A percentile compares a stretch with the other conserved stretches of the same genome.
These are phyloP conservation scores for Solanum hybrid DNA, from an alignment of 305 asterid genomes.

Conservation along the genomic window DNA sequence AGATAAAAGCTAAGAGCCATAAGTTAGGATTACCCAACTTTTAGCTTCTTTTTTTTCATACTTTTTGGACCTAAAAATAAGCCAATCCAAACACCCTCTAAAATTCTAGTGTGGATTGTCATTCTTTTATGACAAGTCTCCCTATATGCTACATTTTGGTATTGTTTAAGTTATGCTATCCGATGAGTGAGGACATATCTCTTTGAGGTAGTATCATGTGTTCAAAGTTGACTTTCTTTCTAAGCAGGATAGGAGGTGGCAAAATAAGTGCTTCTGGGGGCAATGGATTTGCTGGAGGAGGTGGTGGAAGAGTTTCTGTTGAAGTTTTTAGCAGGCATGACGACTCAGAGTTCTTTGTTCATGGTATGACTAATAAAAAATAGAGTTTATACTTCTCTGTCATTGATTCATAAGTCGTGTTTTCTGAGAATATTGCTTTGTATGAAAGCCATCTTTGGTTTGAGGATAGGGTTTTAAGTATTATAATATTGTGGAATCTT, in stretches of 20 bases:
- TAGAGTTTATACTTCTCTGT: not conserved
- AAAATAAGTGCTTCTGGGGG: slow-evolving; percentile 73
- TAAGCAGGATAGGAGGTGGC: slow-evolving; percentile 72
- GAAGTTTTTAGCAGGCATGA: slow-evolving; percentile 67
- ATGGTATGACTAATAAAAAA: slow-evolving; percentile 40
- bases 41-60: not conserved
- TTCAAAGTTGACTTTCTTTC: not conserved
- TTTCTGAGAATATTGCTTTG: not conserved
- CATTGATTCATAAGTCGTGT: not conserved
- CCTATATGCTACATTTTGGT: not conserved
- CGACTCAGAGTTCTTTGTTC: slow-evolving; percentile 46
- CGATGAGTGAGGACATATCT: not conserved
- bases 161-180: not conserved
- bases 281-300: slow-evolving; percentile 87
- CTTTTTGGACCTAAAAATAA: not conserved
- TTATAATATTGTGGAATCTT: not conserved
- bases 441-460: not conserved
- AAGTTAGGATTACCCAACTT: not conserved
- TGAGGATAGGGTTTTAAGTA: not conserved
- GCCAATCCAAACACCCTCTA: not conserved
- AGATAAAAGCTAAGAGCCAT: not conserved
- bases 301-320: slow-evolving; percentile 83
- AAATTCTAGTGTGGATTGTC: not conserved
- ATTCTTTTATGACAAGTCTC: not conserved
- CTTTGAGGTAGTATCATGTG: not conserved